These are phyloP conservation scores for Trichoderma citrinoviride DNA, from an alignment of 2,329 filamentous ascomycete species.

Conservation along the genomic window DNA sequence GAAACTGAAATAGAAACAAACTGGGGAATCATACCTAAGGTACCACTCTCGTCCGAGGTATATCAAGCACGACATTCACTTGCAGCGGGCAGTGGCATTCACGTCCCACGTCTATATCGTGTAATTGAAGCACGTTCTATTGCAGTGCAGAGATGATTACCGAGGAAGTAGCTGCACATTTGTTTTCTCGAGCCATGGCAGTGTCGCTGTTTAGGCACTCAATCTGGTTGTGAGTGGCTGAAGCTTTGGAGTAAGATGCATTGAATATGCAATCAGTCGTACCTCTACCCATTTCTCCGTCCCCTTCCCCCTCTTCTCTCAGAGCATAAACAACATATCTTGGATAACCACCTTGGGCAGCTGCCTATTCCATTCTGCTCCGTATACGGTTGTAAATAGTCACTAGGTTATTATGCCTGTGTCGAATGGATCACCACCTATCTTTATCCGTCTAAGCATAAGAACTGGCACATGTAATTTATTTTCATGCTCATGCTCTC, in stretches of 20 bases:
- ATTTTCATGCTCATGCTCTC: no score
- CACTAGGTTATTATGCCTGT: background rate
- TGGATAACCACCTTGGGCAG: background rate
- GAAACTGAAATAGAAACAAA: background rate
- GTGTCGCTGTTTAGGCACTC: no score
- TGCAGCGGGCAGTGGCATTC: no score
- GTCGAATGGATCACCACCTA: background rate
- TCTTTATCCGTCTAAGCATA: background rate
- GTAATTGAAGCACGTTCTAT: no score
- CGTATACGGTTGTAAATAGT: background rate
- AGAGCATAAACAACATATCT: background rate
- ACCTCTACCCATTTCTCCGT: background rate
- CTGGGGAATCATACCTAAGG: no score
- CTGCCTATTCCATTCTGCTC: background rate
- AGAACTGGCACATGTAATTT: background rate
- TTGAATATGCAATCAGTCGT: background rate
- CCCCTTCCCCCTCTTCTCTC: background rate
- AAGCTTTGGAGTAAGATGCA: background rate
- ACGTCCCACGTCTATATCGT: no score
- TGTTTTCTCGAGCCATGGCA: no score
- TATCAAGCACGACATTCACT: no score
- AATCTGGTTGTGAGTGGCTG: no score
- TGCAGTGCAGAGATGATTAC: no score
- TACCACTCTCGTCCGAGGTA: no score
- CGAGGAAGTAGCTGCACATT: no score